These are phyloP conservation scores for Salpingoeca rosetta DNA, from an alignment of 78 protist species.

Conservation along the genomic window DNA sequence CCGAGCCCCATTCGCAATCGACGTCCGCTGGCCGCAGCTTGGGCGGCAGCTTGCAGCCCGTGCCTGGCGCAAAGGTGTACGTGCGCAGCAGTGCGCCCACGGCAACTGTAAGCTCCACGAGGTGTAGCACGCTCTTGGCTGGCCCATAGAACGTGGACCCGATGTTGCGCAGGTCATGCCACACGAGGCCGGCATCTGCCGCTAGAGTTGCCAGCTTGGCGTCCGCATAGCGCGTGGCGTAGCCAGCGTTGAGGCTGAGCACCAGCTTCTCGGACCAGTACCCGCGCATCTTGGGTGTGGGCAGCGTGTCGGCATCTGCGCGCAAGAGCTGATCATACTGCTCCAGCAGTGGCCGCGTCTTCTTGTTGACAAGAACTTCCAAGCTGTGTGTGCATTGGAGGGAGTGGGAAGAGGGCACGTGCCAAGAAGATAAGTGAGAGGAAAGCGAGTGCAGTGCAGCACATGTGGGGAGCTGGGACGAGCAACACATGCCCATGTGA, in stretches of 20 bases:
- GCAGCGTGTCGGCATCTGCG: not conserved
- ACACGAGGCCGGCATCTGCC: not conserved
- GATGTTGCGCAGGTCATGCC: not conserved
- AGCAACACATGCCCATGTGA: no score
- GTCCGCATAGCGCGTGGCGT: not conserved
- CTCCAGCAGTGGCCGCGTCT: not conserved
- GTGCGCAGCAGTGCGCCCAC: not conserved
- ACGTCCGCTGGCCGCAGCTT: not conserved
- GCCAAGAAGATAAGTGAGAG: no score
- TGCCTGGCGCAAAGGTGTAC: not conserved
- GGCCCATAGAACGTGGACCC: not conserved
- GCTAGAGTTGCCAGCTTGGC: not conserved
- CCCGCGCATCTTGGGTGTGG: not conserved
- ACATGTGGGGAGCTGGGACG: no score
- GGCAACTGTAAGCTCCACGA: not conserved
- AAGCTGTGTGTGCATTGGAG: no score
- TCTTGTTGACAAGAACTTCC: not conserved
- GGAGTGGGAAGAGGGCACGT: no score
- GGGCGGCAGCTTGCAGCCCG: not conserved
- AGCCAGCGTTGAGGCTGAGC: not conserved
- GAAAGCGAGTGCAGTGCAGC: no score
- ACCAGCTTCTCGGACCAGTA: not conserved
- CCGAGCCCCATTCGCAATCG: not conserved
- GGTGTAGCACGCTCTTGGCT: not conserved
- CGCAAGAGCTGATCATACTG: not conserved